Percentiles rank a stretch among this genome's conserved stretches.
Evolutionary conservation across 1,284 basidiomycete genomes (phyloP).

Genomic region (Ganoderma lucidum): DNA sequence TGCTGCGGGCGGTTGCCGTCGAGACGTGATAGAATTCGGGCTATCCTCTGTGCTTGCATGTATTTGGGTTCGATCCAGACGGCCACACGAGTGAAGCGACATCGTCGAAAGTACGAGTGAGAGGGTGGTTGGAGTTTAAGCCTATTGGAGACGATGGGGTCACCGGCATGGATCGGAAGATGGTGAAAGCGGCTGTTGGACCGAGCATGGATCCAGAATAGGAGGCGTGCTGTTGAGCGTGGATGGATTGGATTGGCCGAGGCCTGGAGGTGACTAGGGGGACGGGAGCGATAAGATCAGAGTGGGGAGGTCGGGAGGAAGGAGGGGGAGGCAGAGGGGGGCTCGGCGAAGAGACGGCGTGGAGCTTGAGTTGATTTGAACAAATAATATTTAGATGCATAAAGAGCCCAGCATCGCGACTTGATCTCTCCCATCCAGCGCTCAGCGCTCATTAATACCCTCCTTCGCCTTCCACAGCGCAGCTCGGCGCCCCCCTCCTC

Average conservation of each 20-base stretch:
- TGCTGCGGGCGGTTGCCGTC: constrained; percentile 9
- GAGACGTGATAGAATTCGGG: constrained; percentile 10
- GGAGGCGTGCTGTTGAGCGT: background rate
- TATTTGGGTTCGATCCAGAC: constrained; percentile 4
- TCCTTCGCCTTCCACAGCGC: constrained; percentile 18
- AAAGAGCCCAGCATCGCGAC: constrained; percentile 3
- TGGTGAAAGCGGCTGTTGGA: constrained; percentile 5
- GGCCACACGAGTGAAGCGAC: background rate
- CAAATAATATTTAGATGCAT: background rate
- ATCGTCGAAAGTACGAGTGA: background rate
- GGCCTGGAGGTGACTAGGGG: constrained; percentile 5
- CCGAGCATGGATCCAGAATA: constrained; percentile 1
- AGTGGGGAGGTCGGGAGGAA: background rate
- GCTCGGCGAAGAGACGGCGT: constrained; percentile 1
- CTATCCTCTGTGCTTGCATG: background rate
- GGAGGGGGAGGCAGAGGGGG: background rate
- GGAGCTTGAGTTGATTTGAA: background rate
- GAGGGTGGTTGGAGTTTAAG: constrained; percentile 1
- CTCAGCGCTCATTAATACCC: constrained; percentile 15
- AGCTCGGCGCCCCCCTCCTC: constrained; percentile 27
- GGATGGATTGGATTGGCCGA: background rate
- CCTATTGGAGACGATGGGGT: background rate
- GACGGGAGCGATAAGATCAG: constrained; percentile 23
- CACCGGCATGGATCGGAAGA: constrained; percentile 16
- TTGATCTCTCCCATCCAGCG: constrained; percentile 21